Base-by-base conservation (phyloP, 345 rosid species). In the Ailanthus altissimus region DNA sequence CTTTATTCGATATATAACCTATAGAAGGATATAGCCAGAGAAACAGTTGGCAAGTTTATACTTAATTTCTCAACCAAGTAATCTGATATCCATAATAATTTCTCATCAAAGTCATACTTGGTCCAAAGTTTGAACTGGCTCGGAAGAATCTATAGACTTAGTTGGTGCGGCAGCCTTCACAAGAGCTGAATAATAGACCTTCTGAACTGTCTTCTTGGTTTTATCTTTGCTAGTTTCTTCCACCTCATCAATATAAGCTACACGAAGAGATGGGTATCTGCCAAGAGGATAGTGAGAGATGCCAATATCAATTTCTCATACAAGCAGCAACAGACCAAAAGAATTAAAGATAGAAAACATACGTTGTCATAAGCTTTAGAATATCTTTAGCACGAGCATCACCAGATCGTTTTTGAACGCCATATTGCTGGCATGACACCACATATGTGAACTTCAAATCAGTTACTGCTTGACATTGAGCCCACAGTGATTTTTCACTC, bases 401-500 rank as follows among this genome's bases (percentile, higher is more conserved):
- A 70, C 89, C 89, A 67, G 89, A 91, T 60, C 91, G 78, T 84
- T 93, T 93, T 10, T 91, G 88, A 75, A 86, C 85, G 75, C 97
- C 90, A 81, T 93, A 93, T 42, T 85, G 86, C 79, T 93, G 97
- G 78, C 94, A 91, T 13, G 96, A 91, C 70, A 93, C 91, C 74
- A 92, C 93, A 84, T 87, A 92, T 9, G 92, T 84, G 85, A 92
- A 92, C 83, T 92, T 92, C 93, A 92, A 85, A 83, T 90, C 95
- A 23, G 96, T 87, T 57, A 91, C 87, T 40, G 91, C 94, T 81
- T 93, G 96, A 86, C 96, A 91, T 61, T 89, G 92, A 59, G 90
- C 88, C 86, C 86, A 83, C 28, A 89, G 80, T 32, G 93, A 89
- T 78, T 85, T 83, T 74, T 82, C 90, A 12, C 89, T 88, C 84